Evolutionary conservation across 2,329 filamentous ascomycete species (phyloP).

Genomic region (Colletotrichum sp.): DNA sequence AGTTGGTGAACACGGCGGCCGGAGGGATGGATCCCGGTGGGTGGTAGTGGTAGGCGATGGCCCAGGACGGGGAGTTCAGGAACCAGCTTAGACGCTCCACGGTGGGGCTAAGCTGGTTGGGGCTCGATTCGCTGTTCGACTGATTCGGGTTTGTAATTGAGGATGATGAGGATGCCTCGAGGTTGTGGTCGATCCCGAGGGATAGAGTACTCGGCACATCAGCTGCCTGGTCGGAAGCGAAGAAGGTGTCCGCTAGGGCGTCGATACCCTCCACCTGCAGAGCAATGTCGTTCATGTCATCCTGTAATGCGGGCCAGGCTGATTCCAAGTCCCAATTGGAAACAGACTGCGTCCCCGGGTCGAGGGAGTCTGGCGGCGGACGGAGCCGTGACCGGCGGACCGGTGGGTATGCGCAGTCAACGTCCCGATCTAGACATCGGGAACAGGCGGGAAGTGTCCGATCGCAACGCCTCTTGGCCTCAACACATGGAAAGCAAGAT

Average conservation of each 20-base stretch:
- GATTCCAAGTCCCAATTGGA: neutral
- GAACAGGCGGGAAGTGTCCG: neutral
- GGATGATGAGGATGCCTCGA: neutral
- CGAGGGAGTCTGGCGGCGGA: neutral
- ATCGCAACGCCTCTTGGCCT: constrained; percentile 11
- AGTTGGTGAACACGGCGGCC: neutral
- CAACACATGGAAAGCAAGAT: neutral
- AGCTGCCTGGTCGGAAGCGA: neutral
- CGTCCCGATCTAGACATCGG: constrained; percentile 2
- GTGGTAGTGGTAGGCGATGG: neutral
- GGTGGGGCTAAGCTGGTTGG: neutral
- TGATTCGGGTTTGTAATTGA: neutral
- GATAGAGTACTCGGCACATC: neutral
- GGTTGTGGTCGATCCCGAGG: neutral
- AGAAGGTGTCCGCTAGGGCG: neutral
- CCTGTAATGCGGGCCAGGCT: neutral
- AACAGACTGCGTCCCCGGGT: neutral
- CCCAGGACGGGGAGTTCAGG: neutral
- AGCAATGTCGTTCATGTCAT: neutral
- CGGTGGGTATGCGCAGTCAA: neutral
- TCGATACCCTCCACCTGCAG: neutral
- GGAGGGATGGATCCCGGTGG: neutral
- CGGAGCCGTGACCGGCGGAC: neutral
- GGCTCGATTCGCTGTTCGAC: neutral
- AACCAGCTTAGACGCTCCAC: constrained; percentile 2